A percentile compares a stretch with the other conserved stretches of the same genome.
Evolutionary conservation across 495 filamentous ascomycete genomes (phyloP).

Genomic region (Xylaria longipes): DNA sequence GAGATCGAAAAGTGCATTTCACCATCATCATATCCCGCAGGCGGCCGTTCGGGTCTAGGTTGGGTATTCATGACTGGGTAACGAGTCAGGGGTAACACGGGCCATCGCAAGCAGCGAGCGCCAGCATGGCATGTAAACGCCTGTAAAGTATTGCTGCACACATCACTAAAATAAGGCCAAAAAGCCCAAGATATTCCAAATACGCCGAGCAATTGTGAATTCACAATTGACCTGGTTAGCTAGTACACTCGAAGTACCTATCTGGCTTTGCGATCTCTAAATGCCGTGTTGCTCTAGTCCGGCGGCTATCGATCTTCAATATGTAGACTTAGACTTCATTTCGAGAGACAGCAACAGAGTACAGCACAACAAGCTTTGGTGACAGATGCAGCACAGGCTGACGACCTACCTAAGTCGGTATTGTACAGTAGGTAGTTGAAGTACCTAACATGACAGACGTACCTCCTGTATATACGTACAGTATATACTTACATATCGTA

Average conservation of each 20-base stretch:
- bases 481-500: not conserved
- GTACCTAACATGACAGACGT: not conserved
- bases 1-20: not conserved
- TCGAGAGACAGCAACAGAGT: not conserved
- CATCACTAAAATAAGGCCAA: constrained; percentile 7
- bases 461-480: not conserved
- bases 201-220: constrained; percentile 9
- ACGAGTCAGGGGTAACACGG: constrained; percentile 22
- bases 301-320: not conserved
- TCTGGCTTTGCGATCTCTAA: not conserved
- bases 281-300: not conserved
- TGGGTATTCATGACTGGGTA: constrained; percentile 14
- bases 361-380: not conserved
- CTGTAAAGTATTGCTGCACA: constrained; percentile 7
- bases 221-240: not conserved
- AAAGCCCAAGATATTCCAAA: constrained; percentile 17
- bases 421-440: too few relatives aligned
- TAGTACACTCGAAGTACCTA: constrained; percentile 7
- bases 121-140: not conserved
- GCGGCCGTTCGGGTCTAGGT: not conserved
- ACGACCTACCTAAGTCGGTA: not conserved
- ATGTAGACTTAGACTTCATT: not conserved
- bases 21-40: constrained; percentile 6
- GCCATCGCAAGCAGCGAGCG: constrained; percentile 6
- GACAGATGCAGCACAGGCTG: not conserved